A percentile compares a stretch with the other conserved stretches of the same genome.
These are phyloP conservation scores for Dalbergia cochinchinensis DNA, from an alignment of 306 rosid species.

Conservation along the genomic window DNA sequence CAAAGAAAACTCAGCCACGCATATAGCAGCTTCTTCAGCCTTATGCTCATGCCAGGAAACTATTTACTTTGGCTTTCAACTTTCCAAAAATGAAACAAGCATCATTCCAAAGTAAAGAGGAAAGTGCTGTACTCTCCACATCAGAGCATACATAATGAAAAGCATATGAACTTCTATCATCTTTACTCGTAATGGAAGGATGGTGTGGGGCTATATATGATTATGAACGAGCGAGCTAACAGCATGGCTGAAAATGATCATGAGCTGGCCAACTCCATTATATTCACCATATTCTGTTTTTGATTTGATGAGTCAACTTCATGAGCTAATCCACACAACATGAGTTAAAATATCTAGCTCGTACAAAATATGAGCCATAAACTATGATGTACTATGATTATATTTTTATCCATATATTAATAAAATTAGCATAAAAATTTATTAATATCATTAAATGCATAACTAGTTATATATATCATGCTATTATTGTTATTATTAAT, in stretches of 20 bases:
- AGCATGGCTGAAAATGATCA: neutral
- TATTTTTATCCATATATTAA: too few species aligned
- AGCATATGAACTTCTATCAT: neutral
- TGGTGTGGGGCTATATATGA: neutral
- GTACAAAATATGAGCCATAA: neutral
- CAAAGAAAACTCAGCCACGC: constrained; percentile 16
- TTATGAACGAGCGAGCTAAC: neutral
- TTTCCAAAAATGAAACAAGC: constrained; percentile 18
- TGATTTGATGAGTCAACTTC: neutral
- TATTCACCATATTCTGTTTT: constrained; percentile 18
- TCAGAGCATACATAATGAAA: neutral
- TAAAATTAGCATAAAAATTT: too few species aligned
- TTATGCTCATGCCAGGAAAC: neutral
- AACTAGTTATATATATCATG: too few species aligned
- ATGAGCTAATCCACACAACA: neutral
- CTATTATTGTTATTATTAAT: too few species aligned
- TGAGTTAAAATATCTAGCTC: constrained; percentile 20
- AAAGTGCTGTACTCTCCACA: neutral
- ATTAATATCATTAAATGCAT: too few species aligned
- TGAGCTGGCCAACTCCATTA: neutral
- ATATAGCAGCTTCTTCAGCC: neutral
- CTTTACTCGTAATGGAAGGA: neutral
- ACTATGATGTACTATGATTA: too few species aligned
- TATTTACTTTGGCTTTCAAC: neutral
- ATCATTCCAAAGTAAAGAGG: neutral